Evolutionary conservation across 306 rosid genomes (phyloP).

Genomic region (Quercus parvula): DNA sequence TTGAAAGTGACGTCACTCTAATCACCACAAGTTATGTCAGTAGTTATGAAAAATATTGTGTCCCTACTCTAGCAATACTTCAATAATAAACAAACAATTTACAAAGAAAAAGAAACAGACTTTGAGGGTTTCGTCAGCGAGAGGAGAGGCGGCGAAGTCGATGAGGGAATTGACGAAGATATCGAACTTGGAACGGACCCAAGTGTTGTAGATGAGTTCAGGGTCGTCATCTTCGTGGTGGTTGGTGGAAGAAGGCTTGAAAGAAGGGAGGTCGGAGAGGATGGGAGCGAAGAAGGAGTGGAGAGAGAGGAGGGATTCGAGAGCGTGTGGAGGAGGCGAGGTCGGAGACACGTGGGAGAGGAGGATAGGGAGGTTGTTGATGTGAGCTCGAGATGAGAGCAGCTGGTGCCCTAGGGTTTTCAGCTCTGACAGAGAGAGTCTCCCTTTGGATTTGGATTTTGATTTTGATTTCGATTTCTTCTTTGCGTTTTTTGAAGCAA

Average conservation of each 20-base stretch:
- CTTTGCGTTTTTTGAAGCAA: conserved; percentile 27
- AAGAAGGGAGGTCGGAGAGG: conserved; percentile 53
- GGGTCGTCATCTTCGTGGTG: conserved; percentile 28
- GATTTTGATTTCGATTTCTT: neutral
- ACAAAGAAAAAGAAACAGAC: neutral
- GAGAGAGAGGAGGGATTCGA: conserved; percentile 80
- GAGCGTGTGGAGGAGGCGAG: conserved; percentile 60
- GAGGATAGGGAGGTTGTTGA: conserved; percentile 84
- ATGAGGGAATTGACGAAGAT: conserved; percentile 58
- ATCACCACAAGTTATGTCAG: no score
- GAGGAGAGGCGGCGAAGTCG: conserved; percentile 45
- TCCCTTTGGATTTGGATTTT: conserved; percentile 21
- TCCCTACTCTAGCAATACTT: no score
- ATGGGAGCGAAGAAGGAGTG: conserved; percentile 76
- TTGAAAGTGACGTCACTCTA: no score
- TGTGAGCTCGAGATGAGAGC: conserved; percentile 66
- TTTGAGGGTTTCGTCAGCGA: conserved; percentile 57
- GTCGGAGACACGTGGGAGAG: conserved; percentile 62
- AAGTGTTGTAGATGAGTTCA: conserved; percentile 61
- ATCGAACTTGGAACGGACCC: conserved; percentile 88
- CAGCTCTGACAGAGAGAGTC: conserved; percentile 58
- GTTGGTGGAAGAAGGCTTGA: conserved; percentile 6
- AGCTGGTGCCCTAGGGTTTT: conserved; percentile 72
- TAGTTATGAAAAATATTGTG: no score
- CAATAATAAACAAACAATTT: neutral